Conservation (phyloP, 352 stramenopile species). For the Lagenidium giganteum region DNA sequence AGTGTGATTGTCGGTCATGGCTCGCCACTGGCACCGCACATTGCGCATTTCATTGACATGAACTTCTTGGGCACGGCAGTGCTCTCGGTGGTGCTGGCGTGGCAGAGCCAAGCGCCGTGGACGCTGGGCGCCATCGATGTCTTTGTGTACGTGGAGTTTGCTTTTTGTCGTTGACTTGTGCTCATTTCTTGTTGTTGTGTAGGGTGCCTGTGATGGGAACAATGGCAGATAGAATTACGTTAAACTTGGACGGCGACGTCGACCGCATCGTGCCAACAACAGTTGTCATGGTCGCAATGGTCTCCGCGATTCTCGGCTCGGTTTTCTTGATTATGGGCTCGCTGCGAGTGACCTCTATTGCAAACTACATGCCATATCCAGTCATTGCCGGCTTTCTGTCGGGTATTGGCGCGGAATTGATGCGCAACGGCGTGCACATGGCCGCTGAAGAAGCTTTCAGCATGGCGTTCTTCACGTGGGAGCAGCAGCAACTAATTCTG, state of each 20-base stretch:
- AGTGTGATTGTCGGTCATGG: slow-evolving; percentile 72
- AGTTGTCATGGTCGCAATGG: slow-evolving; percentile 65
- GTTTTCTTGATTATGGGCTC: slow-evolving; percentile 69
- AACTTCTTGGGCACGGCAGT: slow-evolving; percentile 71
- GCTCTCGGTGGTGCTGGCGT: slow-evolving; percentile 64
- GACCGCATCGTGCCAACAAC: slow-evolving; percentile 60
- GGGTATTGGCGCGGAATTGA: slow-evolving; percentile 68
- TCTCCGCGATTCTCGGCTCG: slow-evolving; percentile 52
- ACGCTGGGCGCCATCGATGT: slow-evolving; percentile 76
- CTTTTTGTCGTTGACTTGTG: slow-evolving; percentile 4
- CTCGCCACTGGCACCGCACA: slow-evolving; percentile 47
- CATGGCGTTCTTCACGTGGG: slow-evolving; percentile 42
- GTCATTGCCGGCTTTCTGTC: slow-evolving; percentile 81
- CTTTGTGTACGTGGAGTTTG: slow-evolving; percentile 46
- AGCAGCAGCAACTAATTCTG: slow-evolving; percentile 48
- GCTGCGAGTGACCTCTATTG: slow-evolving; percentile 68
- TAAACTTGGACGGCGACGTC: slow-evolving; percentile 52
- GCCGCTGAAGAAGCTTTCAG: slow-evolving; percentile 52
- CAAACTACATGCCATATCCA: slow-evolving; percentile 83
- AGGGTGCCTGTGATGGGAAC: slow-evolving; percentile 67
- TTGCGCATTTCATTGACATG: slow-evolving; percentile 82
- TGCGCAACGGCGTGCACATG: slow-evolving; percentile 82
- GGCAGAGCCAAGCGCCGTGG: slow-evolving; percentile 70
- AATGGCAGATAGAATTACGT: slow-evolving; percentile 68
- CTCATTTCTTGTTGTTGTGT: slow-evolving; percentile 2